Conservation (phyloP, 2,329 filamentous ascomycete genomes). For the Alternaria gaisen region DNA sequence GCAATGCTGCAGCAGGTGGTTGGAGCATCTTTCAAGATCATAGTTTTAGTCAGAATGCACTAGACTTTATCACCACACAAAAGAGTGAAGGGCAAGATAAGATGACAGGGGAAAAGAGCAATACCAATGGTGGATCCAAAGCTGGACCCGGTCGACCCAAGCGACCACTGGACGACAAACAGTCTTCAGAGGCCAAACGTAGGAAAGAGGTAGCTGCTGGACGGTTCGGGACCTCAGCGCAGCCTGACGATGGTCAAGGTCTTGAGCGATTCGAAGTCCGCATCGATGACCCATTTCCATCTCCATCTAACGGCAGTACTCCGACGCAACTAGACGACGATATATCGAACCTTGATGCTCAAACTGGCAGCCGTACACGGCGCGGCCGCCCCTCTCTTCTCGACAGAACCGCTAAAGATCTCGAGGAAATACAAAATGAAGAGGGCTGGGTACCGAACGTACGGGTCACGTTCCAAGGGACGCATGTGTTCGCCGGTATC, state of each 20-base stretch:
- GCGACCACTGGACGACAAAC: slow-evolving; percentile 34
- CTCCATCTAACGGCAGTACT: slow-evolving; percentile 13
- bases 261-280: slow-evolving; percentile 61
- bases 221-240: slow-evolving; percentile 70
- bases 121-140: slow-evolving; percentile 26
- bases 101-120: slow-evolving; percentile 19
- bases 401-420: slow-evolving; percentile 44
- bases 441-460: slow-evolving; percentile 66
- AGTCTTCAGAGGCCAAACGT: slow-evolving; percentile 60
- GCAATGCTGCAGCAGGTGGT: slow-evolving; percentile 76
- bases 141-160: slow-evolving; percentile 40
- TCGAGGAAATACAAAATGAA: slow-evolving; percentile 35
- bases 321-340: slow-evolving; percentile 25
- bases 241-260: slow-evolving; percentile 48
- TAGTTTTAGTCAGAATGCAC: slow-evolving; percentile 59
- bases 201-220: slow-evolving; percentile 69
- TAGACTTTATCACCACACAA: slow-evolving; percentile 55
- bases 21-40: slow-evolving; percentile 82
- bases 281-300: slow-evolving; percentile 57
- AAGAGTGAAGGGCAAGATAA: slow-evolving; percentile 33
- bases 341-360: slow-evolving; percentile 23
- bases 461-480: slow-evolving; percentile 74
- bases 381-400: slow-evolving; percentile 46
- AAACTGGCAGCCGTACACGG: slow-evolving; percentile 29
- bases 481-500: slow-evolving; percentile 82